Percentiles rank a stretch among this genome's conserved stretches.
Conservation (phyloP, 225 moss, liverwort and hornwort species). For the Asterella californica region DNA sequence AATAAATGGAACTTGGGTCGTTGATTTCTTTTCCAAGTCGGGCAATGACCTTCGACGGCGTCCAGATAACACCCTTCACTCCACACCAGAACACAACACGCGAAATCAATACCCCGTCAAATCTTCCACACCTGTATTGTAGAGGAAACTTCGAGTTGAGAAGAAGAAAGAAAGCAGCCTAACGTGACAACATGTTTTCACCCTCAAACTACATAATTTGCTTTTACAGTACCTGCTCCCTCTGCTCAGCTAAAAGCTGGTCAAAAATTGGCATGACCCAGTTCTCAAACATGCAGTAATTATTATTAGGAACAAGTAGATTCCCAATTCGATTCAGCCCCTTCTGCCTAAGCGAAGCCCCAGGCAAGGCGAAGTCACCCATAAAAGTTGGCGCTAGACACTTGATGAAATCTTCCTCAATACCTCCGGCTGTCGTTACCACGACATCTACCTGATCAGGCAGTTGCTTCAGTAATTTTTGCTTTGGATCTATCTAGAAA, state of each 20-base stretch:
- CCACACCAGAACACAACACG: constrained; percentile 12
- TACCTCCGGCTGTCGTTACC: constrained; percentile 93
- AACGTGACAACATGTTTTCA: neutral
- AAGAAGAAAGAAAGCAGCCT: neutral
- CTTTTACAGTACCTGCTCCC: constrained; percentile 51
- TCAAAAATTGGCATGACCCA: constrained; percentile 91
- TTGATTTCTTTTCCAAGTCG: constrained; percentile 90
- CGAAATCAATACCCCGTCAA: neutral
- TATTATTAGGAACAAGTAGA: constrained; percentile 83
- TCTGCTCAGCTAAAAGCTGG: constrained; percentile 82
- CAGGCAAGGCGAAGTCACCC: constrained; percentile 80
- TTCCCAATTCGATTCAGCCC: constrained; percentile 99
- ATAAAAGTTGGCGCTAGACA: constrained; percentile 90
- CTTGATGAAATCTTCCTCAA: constrained; percentile 97
- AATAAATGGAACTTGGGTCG: constrained; percentile 67
- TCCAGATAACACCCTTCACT: constrained; percentile 71
- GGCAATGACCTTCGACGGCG: constrained; percentile 83
- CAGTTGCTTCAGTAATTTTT: neutral
- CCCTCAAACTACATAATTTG: neutral
- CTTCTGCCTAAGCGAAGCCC: constrained; percentile 66
- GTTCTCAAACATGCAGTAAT: constrained; percentile 96
- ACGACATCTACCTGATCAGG: constrained; percentile 72
- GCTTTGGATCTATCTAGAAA: too few species aligned
- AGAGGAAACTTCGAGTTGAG: neutral
- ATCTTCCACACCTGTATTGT: neutral